Conservation (phyloP, 495 filamentous ascomycete species). For the Xylaria sp. region DNA sequence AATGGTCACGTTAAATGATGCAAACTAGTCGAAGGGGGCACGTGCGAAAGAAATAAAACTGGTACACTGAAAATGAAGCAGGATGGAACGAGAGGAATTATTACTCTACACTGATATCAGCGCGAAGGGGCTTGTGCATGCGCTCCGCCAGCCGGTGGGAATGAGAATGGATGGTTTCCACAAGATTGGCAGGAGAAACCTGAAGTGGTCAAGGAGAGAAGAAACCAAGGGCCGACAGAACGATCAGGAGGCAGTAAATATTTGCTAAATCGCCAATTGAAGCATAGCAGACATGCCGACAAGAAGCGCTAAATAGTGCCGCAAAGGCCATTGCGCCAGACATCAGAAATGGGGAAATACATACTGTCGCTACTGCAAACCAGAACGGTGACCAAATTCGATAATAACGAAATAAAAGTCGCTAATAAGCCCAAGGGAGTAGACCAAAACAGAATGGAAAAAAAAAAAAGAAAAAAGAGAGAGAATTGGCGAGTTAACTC, state of each 20-base stretch:
- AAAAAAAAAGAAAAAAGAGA: not conserved
- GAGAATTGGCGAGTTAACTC: not conserved
- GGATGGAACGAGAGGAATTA: not conserved
- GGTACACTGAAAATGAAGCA: not conserved
- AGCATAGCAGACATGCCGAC: not conserved
- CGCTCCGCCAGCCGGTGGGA: not conserved
- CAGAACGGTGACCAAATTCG: not conserved
- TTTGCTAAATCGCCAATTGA: not conserved
- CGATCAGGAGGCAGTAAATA: not conserved
- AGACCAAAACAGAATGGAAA: too few species aligned
- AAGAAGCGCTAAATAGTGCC: not conserved
- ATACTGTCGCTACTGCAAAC: not conserved
- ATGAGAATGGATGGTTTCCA: not conserved
- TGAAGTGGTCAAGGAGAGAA: not conserved
- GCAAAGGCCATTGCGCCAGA: not conserved
- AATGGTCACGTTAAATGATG: not conserved
- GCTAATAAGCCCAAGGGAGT: too few species aligned
- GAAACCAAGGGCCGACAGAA: not conserved
- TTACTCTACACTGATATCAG: not conserved
- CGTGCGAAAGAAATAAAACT: not conserved
- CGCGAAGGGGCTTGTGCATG: not conserved
- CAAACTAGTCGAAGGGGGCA: not conserved
- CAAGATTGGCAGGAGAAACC: not conserved
- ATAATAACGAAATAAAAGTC: too few species aligned
- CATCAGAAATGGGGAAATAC: not conserved